Evolutionary conservation across 306 rosid species (phyloP).

Genomic region (Sechiopsis laciniata): DNA sequence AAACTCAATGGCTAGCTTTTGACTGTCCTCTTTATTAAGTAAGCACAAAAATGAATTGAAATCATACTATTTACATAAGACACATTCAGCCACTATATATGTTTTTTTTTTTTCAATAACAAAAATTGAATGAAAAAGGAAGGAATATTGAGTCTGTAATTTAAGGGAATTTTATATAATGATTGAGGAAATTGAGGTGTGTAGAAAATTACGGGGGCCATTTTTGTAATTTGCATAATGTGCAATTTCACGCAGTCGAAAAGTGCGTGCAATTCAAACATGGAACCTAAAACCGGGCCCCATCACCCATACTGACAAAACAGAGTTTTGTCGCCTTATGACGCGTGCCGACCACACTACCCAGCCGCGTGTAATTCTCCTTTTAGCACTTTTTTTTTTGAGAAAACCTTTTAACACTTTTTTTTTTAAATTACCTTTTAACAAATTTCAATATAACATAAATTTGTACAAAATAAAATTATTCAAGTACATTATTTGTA

Average conservation of each 20-base stretch:
- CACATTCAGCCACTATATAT: neutral
- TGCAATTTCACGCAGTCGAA: conserved; percentile 7
- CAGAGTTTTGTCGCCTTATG: conserved; percentile 20
- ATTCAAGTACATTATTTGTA: too few species aligned
- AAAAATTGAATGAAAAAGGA: neutral
- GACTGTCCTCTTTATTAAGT: conserved; percentile 5
- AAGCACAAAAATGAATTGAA: neutral
- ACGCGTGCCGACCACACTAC: conserved; percentile 8
- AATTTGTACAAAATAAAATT: too few species aligned
- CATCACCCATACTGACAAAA: conserved; percentile 16
- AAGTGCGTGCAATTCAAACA: conserved; percentile 20
- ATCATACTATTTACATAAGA: neutral
- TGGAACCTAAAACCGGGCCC: neutral
- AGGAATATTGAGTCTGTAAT: neutral
- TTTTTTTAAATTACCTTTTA: too few species aligned
- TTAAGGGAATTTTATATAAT: neutral
- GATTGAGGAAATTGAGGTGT: conserved; percentile 10
- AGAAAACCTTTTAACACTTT: too few species aligned
- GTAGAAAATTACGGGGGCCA: conserved; percentile 9
- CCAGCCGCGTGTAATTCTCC: neutral
- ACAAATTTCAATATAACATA: too few species aligned
- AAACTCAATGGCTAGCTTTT: conserved; percentile 15
- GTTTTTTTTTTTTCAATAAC: too few species aligned
- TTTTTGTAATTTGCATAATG: neutral
- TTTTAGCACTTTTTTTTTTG: neutral